Conservation (phyloP, 352 stramenopile species). For the Phytophthora europaea region DNA sequence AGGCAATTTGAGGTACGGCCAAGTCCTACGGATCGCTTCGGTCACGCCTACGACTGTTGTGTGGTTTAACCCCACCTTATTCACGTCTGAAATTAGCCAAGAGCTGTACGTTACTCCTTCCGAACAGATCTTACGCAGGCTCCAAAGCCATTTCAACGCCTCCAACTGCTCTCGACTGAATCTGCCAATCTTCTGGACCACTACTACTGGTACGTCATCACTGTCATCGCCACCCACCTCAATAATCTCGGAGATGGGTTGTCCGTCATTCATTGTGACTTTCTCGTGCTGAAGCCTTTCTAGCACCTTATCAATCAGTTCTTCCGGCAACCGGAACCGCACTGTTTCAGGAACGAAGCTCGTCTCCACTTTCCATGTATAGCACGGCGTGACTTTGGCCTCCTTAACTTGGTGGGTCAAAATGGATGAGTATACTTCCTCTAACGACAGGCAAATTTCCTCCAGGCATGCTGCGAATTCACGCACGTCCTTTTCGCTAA, state of each 20-base stretch:
- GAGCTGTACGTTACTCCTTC: background rate
- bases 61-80: background rate
- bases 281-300: background rate
- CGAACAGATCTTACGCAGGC: background rate
- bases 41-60: too few species aligned
- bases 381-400: background rate
- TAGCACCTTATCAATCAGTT: background rate
- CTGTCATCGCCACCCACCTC: conserved; percentile 1
- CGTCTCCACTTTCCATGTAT: background rate
- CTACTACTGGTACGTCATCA: conserved; percentile 5
- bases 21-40: too few species aligned
- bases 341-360: background rate
- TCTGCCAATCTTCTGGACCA: background rate
- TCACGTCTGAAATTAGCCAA: background rate
- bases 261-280: background rate
- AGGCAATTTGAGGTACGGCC: too few species aligned
- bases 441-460: too few species aligned
- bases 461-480: background rate
- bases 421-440: background rate
- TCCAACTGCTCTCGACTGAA: conserved; percentile 4
- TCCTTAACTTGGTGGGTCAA: background rate
- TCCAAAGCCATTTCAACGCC: conserved; percentile 20
- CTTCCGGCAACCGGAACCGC: background rate
- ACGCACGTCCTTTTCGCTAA: background rate
- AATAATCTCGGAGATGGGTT: background rate